Percentiles rank a stretch among this genome's conserved stretches.
Conservation (phyloP, 306 rosid species). For the Calophaca sinica region DNA sequence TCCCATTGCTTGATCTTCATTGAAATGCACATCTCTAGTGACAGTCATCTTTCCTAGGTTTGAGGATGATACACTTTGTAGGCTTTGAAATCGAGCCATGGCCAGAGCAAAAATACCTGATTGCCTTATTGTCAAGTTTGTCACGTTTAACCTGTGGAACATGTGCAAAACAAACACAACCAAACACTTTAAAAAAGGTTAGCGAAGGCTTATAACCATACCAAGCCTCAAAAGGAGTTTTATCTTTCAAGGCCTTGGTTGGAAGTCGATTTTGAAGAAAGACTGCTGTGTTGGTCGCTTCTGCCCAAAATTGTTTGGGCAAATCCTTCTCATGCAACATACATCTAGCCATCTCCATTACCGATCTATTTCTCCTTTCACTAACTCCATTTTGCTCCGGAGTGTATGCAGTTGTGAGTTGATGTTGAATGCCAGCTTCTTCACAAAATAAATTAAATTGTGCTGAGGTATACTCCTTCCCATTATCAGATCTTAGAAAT, state of each 20-base stretch:
- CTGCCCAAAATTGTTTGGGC: neutral
- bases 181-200: neutral
- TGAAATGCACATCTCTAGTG: neutral
- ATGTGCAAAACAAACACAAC: neutral
- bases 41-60: neutral
- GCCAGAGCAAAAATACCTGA: neutral
- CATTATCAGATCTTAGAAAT: no score
- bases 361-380: no score
- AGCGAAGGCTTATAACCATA: neutral
- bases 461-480: no score
- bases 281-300: neutral
- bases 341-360: no score
- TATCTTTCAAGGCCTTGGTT: neutral
- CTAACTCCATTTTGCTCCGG: no score
- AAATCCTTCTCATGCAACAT: neutral
- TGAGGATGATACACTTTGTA: slow-evolving; percentile 3
- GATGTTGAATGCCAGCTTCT: no score
- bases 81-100: neutral
- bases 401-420: no score
- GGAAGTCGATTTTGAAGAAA: neutral
- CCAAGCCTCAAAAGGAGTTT: slow-evolving; percentile 11
- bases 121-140: neutral
- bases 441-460: no score
- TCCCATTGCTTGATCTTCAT: neutral
- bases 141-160: neutral